phyloP scores from a whole-genome alignment of 2,329 filamentous ascomycete species.

The Aspergillus aculeatinus region DNA sequence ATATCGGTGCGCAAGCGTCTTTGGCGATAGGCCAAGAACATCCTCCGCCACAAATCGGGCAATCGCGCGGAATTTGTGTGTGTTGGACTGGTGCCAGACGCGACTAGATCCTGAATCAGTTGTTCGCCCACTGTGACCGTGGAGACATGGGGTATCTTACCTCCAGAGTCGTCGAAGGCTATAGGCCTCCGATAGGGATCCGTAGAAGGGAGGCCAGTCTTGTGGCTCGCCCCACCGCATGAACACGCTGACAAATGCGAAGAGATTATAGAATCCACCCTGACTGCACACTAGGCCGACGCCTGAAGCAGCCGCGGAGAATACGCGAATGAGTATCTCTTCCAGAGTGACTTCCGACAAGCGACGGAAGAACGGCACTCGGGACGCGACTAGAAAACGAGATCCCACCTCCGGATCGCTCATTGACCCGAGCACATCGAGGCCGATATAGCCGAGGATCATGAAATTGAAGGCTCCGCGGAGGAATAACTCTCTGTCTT shows the following conservation, averaged over 20 bases:
- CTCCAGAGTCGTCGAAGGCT: too few species aligned
- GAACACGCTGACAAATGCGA: conserved; percentile 1
- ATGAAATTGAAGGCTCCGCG: background rate
- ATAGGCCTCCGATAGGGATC: too few species aligned
- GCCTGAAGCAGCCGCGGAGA: background rate
- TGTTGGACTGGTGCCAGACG: too few species aligned
- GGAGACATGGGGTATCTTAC: too few species aligned
- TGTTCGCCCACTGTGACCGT: too few species aligned
- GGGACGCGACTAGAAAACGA: background rate
- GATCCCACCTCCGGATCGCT: background rate
- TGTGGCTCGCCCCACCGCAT: background rate
- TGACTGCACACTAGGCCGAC: conserved; percentile 5
- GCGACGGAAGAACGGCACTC: background rate
- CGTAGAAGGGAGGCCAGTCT: too few species aligned
- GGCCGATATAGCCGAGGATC: background rate
- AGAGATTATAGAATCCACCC: background rate
- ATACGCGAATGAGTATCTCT: background rate
- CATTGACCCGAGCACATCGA: background rate
- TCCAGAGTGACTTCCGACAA: background rate
- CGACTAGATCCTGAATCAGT: too few species aligned
- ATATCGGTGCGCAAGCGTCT: too few species aligned
- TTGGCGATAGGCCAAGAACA: too few species aligned
- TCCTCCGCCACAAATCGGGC: too few species aligned
- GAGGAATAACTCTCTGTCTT: background rate
- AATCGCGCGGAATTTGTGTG: too few species aligned